Evolutionary conservation across 192 early-diverging fungal genomes (phyloP).

Genomic region (Rhizoclosmatium globosum): DNA sequence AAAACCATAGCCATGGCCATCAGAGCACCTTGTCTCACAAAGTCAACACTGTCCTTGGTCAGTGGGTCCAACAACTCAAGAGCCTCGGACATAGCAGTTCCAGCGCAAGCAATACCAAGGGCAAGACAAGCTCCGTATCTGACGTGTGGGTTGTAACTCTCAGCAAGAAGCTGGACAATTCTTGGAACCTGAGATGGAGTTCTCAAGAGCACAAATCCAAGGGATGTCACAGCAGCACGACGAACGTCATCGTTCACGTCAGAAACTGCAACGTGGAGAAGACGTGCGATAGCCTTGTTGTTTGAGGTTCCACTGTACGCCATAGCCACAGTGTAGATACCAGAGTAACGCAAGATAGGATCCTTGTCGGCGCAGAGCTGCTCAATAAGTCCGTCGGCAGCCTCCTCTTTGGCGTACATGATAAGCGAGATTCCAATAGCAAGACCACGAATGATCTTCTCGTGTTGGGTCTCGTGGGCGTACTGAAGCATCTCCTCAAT

Average conservation of each 20-base stretch:
- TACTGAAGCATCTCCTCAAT: conserved; percentile 97
- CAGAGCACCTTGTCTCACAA: conserved; percentile 95
- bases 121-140: conserved; percentile 96
- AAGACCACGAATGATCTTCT: conserved; percentile 98
- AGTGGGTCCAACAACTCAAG: conserved; percentile 95
- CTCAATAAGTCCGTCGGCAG: conserved; percentile 91
- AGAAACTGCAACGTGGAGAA: conserved; percentile 96
- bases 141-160: conserved; percentile 99
- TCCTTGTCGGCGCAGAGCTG: conserved; percentile 91
- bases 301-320: conserved; percentile 98
- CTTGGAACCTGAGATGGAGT: conserved; percentile 97
- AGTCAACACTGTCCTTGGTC: conserved; percentile 97
- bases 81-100: conserved; percentile 90
- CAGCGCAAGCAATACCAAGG: conserved; percentile 97
- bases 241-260: conserved; percentile 99
- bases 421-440: conserved; percentile 93
- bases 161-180: conserved; percentile 94
- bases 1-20: conserved; percentile 95
- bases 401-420: conserved; percentile 97
- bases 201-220: conserved; percentile 94
- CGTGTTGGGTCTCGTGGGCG: conserved; percentile 98
- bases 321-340: conserved; percentile 97
- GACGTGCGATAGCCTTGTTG: conserved; percentile 93
- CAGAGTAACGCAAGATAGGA: conserved; percentile 93
- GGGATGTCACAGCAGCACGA: conserved; percentile 94